Evolutionary conservation across 2,329 filamentous ascomycete species (phyloP).

Genomic region (Mycosphaerella sp.): DNA sequence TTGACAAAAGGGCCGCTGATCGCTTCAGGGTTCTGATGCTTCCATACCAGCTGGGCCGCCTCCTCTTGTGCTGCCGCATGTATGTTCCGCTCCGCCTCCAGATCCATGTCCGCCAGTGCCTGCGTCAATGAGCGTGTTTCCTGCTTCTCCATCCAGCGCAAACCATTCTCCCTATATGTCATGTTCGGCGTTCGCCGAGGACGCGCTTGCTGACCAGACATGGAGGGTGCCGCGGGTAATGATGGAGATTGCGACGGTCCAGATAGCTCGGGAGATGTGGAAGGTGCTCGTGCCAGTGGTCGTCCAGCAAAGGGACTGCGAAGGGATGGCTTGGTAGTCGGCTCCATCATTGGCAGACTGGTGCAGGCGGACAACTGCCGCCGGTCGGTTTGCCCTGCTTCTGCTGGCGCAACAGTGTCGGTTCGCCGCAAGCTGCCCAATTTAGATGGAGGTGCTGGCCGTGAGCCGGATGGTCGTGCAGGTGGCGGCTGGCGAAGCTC

Average conservation of each 20-base stretch:
- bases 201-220: conserved; percentile 44
- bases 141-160: conserved; percentile 75
- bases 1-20: conserved; percentile 42
- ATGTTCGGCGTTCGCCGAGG: conserved; percentile 50
- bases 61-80: conserved; percentile 68
- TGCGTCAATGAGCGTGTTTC: conserved; percentile 64
- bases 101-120: conserved; percentile 67
- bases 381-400: conserved; percentile 15
- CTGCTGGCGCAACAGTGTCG: conserved; percentile 20
- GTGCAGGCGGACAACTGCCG: conserved; percentile 32
- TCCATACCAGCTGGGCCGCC: conserved; percentile 71
- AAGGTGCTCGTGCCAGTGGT: conserved; percentile 28
- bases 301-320: conserved; percentile 31
- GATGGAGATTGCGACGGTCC: conserved; percentile 12
- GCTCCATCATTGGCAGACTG: conserved; percentile 27
- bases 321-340: conserved; percentile 19
- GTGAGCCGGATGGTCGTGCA: conserved; percentile 63
- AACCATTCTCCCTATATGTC: conserved; percentile 66
- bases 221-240: conserved; percentile 29
- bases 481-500: conserved; percentile 60
- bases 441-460: conserved; percentile 54
- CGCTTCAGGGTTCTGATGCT: conserved; percentile 63
- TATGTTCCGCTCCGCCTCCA: conserved; percentile 58
- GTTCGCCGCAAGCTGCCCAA: conserved; percentile 28
- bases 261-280: conserved; percentile 31